A percentile compares a stretch with the other conserved stretches of the same genome.
Evolutionary conservation across 495 filamentous ascomycete species (phyloP).

Genomic region (Parmelia sp.): DNA sequence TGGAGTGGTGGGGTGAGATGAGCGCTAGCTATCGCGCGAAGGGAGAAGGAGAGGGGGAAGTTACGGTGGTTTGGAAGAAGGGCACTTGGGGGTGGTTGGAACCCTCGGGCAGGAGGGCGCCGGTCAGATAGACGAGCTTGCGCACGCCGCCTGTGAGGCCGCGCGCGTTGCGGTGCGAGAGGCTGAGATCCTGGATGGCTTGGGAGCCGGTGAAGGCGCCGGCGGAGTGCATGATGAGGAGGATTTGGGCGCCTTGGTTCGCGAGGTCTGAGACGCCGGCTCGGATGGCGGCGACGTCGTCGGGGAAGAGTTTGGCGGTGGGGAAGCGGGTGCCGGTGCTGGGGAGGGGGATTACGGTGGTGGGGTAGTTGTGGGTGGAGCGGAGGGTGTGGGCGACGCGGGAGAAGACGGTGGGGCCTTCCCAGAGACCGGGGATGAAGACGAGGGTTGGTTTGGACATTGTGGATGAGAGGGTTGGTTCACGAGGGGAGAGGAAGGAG

Average conservation of each 20-base stretch:
- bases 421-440: slow-evolving; percentile 34
- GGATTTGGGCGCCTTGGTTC: slow-evolving; percentile 25
- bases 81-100: slow-evolving; percentile 24
- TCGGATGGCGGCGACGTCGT: slow-evolving; percentile 29
- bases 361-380: slow-evolving; percentile 17
- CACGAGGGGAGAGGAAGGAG: too few relatives aligned
- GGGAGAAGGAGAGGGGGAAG: too few relatives aligned
- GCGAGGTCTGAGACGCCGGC: slow-evolving; percentile 21
- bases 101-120: slow-evolving; percentile 23
- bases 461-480: too few relatives aligned
- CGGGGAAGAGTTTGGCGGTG: slow-evolving; percentile 23
- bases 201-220: slow-evolving; percentile 34
- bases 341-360: slow-evolving; percentile 15
- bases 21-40: too few relatives aligned
- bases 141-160: slow-evolving; percentile 24
- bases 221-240: slow-evolving; percentile 36
- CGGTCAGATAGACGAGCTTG: slow-evolving; percentile 27
- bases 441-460: slow-evolving; percentile 24
- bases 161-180: neutral
- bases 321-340: slow-evolving; percentile 29
- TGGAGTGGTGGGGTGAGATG: too few relatives aligned
- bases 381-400: slow-evolving; percentile 20
- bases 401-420: slow-evolving; percentile 29
- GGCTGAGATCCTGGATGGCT: slow-evolving; percentile 31
- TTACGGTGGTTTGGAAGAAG: slow-evolving; percentile 20